These are phyloP conservation scores for Termitomyces eurrhizus DNA, from an alignment of 768 basidiomycete genomes.

Conservation along the genomic window DNA sequence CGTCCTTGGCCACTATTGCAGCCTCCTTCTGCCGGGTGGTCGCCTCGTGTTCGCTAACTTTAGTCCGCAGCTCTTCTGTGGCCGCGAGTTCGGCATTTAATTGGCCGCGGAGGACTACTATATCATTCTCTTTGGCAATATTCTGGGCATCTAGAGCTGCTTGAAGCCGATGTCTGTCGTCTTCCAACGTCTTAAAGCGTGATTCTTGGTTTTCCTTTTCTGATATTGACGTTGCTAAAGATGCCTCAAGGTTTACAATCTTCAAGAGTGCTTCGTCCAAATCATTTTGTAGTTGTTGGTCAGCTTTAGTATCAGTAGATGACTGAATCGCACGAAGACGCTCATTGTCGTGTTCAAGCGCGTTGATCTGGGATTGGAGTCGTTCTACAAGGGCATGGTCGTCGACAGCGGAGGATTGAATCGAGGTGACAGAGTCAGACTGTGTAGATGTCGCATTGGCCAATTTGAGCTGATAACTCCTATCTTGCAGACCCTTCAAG, in stretches of 20 bases:
- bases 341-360: conserved; percentile 68
- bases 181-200: conserved; percentile 45
- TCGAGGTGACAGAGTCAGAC: conserved; percentile 37
- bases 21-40: conserved; percentile 46
- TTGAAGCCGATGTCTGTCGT: conserved; percentile 30
- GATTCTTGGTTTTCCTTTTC: conserved; percentile 39
- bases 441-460: conserved; percentile 26
- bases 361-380: conserved; percentile 50
- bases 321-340: conserved; percentile 42
- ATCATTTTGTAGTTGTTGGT: conserved; percentile 41
- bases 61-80: conserved; percentile 46
- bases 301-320: conserved; percentile 29
- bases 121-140: conserved; percentile 38
- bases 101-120: conserved; percentile 28
- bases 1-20: conserved; percentile 51
- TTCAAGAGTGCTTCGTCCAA: conserved; percentile 37
- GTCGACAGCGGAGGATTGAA: conserved; percentile 28
- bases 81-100: conserved; percentile 37
- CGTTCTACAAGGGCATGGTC: conserved; percentile 33
- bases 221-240: conserved; percentile 37
- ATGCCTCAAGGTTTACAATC: conserved; percentile 39
- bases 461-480: conserved; percentile 39
- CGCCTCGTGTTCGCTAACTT: conserved; percentile 48
- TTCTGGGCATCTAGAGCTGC: conserved; percentile 44
- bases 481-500: conserved; percentile 27